Evolutionary conservation across 1,139 yeast species (phyloP).

Genomic region (Zygosaccharomyces sapae): DNA sequence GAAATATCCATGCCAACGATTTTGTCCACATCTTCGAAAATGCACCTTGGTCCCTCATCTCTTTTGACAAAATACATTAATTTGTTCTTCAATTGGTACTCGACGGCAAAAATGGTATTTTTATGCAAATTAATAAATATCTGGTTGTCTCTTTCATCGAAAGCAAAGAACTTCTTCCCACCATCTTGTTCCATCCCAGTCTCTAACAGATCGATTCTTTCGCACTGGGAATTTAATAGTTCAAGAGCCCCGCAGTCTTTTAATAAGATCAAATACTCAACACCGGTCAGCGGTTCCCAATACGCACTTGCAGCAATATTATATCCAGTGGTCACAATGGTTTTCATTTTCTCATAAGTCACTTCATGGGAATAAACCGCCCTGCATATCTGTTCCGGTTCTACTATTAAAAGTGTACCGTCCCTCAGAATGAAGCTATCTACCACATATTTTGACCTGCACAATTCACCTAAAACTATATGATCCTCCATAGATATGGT

Average conservation of each 20-base stretch:
- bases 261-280: constrained; percentile 18
- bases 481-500: constrained; percentile 2
- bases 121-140: constrained; percentile 16
- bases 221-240: constrained; percentile 13
- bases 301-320: constrained; percentile 16
- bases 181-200: constrained; percentile 11
- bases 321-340: constrained; percentile 13
- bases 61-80: constrained; percentile 9
- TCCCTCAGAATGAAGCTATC: constrained; percentile 5
- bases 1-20: constrained; percentile 14
- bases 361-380: constrained; percentile 4
- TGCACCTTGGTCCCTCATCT: constrained; percentile 5
- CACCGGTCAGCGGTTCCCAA: constrained; percentile 14
- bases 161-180: constrained; percentile 7
- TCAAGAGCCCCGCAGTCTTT: constrained; percentile 22
- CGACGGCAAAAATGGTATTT: constrained; percentile 11
- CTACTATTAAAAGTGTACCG: constrained; percentile 8
- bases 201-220: constrained; percentile 16
- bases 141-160: constrained; percentile 18
- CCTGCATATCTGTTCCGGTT: constrained; percentile 9
- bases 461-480: constrained; percentile 4
- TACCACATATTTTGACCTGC: constrained; percentile 8
- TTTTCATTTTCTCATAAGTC: constrained; percentile 7
- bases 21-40: constrained; percentile 7
- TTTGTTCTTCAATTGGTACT: constrained; percentile 6